phyloP scores from a whole-genome alignment of 805 yeast species.

The Hanseniaspora vineae region DNA sequence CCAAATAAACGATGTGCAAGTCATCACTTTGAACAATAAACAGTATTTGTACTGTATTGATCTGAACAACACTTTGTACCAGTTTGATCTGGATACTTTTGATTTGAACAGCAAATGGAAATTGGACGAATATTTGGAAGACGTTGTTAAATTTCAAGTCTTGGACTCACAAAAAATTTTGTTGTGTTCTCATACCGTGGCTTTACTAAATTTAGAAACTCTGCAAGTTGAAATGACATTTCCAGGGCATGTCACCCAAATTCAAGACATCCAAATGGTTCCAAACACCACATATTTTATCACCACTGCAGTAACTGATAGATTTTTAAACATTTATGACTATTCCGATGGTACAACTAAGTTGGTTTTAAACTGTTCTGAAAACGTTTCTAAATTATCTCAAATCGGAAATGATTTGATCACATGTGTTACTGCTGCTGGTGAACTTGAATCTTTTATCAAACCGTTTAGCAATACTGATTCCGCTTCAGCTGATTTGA shows the following conservation, averaged over 20 bases:
- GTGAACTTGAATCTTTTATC: conserved; percentile 57
- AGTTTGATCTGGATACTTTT: conserved; percentile 46
- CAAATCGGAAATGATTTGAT: conserved; percentile 20
- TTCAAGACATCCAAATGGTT: conserved; percentile 21
- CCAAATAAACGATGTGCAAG: conserved; percentile 37
- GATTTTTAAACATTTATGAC: conserved; percentile 62
- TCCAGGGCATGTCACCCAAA: conserved; percentile 70
- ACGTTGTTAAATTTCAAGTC: neutral
- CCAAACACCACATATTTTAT: conserved; percentile 34
- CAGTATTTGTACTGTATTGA: conserved; percentile 45
- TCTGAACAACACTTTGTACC: conserved; percentile 39
- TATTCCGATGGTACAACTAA: conserved; percentile 24
- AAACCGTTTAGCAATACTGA: conserved; percentile 30
- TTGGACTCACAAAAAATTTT: conserved; percentile 25
- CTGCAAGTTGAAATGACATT: conserved; percentile 35
- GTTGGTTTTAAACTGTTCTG: conserved; percentile 58
- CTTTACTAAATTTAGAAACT: conserved; percentile 32
- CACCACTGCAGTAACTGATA: conserved; percentile 66
- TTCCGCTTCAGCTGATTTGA: neutral
- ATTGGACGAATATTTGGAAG: conserved; percentile 3
- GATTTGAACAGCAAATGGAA: conserved; percentile 5
- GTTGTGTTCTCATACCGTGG: conserved; percentile 55
- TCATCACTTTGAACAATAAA: conserved; percentile 22
- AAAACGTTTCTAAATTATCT: conserved; percentile 39
- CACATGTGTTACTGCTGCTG: conserved; percentile 57